These are phyloP conservation scores for Micromonas pusilla DNA, from an alignment of 139 green algal genomes.

Conservation along the genomic window DNA sequence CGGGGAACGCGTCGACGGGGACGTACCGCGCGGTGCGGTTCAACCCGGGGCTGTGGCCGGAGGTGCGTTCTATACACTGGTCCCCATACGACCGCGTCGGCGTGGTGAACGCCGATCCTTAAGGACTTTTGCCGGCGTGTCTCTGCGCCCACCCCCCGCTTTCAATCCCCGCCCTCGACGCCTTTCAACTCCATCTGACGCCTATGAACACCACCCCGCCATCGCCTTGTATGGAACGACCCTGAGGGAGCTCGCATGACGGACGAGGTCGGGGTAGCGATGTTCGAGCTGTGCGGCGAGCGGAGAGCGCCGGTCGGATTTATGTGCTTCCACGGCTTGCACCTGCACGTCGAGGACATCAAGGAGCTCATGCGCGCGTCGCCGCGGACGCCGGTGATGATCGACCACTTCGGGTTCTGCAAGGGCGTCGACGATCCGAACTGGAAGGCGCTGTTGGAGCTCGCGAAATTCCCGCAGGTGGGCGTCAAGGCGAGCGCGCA, in stretches of 20 bases:
- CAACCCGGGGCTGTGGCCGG: constrained; percentile 68
- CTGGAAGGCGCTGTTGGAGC: constrained; percentile 6
- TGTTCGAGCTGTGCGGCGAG: constrained; percentile 51
- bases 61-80: too few species aligned
- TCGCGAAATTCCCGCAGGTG: constrained; percentile 50
- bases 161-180: too few species aligned
- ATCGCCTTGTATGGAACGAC: too few species aligned
- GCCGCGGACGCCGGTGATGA: constrained; percentile 52
- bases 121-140: too few species aligned
- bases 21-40: constrained; percentile 52
- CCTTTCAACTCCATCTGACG: too few species aligned
- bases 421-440: constrained; percentile 28
- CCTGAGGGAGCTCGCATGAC: too few species aligned
- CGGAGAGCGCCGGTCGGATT: constrained; percentile 52
- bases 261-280: constrained; percentile 44
- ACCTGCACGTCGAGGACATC: constrained; percentile 50
- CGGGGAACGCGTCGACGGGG: too few species aligned
- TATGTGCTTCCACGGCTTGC: constrained; percentile 63
- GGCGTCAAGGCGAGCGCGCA: constrained; percentile 56
- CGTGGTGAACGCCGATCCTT: too few species aligned
- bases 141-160: too few species aligned
- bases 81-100: too few species aligned
- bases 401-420: constrained; percentile 67
- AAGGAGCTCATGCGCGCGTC: constrained; percentile 39
- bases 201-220: too few species aligned